Conservation (phyloP, 805 yeast species). For the Saccharomycopsis lassenensis region DNA sequence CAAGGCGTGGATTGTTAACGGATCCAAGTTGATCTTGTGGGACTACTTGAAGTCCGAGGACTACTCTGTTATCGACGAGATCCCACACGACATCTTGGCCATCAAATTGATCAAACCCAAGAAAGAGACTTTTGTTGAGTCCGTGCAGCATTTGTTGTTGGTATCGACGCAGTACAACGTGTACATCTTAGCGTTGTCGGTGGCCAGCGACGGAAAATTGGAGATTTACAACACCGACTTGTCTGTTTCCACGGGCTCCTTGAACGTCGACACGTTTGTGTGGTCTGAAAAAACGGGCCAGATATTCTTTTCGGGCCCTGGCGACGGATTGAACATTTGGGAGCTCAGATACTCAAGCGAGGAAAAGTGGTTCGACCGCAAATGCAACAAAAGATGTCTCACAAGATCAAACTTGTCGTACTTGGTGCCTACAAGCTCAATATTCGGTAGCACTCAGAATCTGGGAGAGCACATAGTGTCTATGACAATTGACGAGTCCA, state of each 20-base stretch:
- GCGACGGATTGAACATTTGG: slow-evolving; percentile 76
- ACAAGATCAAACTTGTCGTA: slow-evolving; percentile 55
- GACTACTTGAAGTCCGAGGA: slow-evolving; percentile 53
- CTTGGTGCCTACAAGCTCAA: slow-evolving; percentile 33
- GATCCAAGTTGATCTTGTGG: slow-evolving; percentile 78
- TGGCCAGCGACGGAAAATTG: slow-evolving; percentile 33
- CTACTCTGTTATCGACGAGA: slow-evolving; percentile 72
- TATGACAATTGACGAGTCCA: slow-evolving; percentile 62
- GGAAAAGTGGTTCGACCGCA: slow-evolving; percentile 79
- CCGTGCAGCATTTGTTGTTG: slow-evolving; percentile 61
- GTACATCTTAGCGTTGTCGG: slow-evolving; percentile 61
- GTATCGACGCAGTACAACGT: slow-evolving; percentile 75
- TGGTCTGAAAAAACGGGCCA: slow-evolving; percentile 58
- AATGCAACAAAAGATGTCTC: slow-evolving; percentile 72
- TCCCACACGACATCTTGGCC: slow-evolving; percentile 64
- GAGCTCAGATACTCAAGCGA: slow-evolving; percentile 72
- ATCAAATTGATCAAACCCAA: slow-evolving; percentile 77
- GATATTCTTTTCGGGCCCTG: slow-evolving; percentile 72
- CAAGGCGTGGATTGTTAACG: slow-evolving; percentile 79
- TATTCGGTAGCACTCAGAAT: slow-evolving; percentile 12
- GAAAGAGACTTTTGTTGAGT: slow-evolving; percentile 65
- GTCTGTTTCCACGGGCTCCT: slow-evolving; percentile 69
- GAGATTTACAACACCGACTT: slow-evolving; percentile 76
- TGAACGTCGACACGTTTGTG: slow-evolving; percentile 54
- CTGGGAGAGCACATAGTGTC: slow-evolving; percentile 50